Evolutionary conservation across 305 asterid species (phyloP).

Genomic region (Fraxinus sp.): DNA sequence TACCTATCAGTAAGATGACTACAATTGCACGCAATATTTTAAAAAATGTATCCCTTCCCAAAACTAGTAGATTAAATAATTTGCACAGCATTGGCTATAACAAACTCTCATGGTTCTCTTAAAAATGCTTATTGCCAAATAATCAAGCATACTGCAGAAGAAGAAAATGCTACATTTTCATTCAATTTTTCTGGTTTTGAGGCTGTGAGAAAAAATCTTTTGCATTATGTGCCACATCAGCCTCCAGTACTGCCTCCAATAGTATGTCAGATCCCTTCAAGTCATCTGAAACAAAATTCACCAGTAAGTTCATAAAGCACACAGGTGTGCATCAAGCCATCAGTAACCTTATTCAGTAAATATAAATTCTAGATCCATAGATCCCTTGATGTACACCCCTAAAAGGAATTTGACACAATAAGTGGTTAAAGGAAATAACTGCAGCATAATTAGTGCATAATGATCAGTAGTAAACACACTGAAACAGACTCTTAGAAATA

Average conservation of each 20-base stretch:
- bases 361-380: background rate
- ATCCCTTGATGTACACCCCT: background rate
- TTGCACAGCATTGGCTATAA: background rate
- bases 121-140: background rate
- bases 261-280: slow-evolving; percentile 70
- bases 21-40: background rate
- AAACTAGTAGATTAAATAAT: background rate
- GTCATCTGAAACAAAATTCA: slow-evolving; percentile 42
- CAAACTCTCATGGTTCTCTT: background rate
- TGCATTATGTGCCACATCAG: slow-evolving; percentile 77
- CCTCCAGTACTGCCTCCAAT: slow-evolving; percentile 81
- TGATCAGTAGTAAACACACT: background rate
- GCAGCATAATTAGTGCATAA: background rate
- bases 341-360: background rate
- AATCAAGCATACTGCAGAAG: background rate
- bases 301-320: slow-evolving; percentile 10
- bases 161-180: slow-evolving; percentile 23
- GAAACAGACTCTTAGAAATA: slow-evolving; percentile 1
- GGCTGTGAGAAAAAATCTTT: slow-evolving; percentile 54
- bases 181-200: slow-evolving; percentile 46
- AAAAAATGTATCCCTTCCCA: background rate
- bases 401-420: background rate
- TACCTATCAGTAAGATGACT: background rate
- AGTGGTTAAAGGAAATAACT: background rate
- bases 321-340: background rate